These are phyloP conservation scores for Hanseniaspora lachancei DNA, from an alignment of 805 yeast species.

Conservation along the genomic window DNA sequence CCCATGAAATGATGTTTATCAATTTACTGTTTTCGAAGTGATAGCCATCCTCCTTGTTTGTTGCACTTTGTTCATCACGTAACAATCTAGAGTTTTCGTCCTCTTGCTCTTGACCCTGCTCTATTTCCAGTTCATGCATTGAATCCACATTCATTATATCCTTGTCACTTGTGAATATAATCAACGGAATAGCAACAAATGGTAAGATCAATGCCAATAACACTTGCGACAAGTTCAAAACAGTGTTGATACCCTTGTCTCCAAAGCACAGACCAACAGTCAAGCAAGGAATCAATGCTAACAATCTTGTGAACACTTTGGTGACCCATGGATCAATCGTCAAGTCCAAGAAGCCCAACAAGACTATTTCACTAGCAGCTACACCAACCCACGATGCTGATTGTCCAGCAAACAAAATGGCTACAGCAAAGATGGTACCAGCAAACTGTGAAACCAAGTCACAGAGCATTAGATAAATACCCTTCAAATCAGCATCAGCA, in stretches of 20 bases:
- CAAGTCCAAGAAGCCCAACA: conserved; percentile 79
- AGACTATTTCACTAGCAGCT: conserved; percentile 84
- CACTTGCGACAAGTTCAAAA: conserved; percentile 72
- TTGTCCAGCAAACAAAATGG: conserved; percentile 81
- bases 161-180: conserved; percentile 63
- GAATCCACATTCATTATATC: conserved; percentile 45
- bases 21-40: conserved; percentile 5
- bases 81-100: background rate
- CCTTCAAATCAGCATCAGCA: conserved; percentile 67
- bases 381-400: conserved; percentile 93
- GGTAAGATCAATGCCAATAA: conserved; percentile 70
- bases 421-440: conserved; percentile 77
- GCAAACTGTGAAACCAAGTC: conserved; percentile 70
- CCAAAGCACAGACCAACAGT: conserved; percentile 62
- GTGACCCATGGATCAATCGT: conserved; percentile 70
- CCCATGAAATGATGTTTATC: conserved; percentile 2
- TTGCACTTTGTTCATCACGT: background rate
- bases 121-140: conserved; percentile 9
- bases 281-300: conserved; percentile 63
- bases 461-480: conserved; percentile 60
- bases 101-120: conserved; percentile 5
- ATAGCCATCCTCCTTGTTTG: background rate
- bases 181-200: conserved; percentile 75
- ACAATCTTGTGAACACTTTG: conserved; percentile 62
- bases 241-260: conserved; percentile 63